These are phyloP conservation scores for Skeletonema potamos DNA, from an alignment of 108 stramenopile species.

Conservation along the genomic window DNA sequence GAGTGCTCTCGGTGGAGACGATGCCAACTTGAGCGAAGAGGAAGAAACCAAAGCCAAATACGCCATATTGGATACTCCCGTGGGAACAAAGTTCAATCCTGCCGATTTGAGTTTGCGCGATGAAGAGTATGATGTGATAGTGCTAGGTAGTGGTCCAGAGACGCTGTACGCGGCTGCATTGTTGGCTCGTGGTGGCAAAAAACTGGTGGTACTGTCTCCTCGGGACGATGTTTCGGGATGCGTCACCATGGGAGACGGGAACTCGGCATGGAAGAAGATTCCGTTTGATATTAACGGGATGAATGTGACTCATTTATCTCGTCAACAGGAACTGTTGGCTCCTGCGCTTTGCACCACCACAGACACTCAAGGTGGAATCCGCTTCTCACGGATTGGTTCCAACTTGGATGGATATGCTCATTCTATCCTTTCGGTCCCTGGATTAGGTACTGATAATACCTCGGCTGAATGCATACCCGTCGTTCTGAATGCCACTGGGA, in stretches of 20 bases:
- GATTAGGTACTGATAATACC: conserved; percentile 62
- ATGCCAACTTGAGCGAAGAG: conserved; percentile 28
- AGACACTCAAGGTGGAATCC: conserved; percentile 82
- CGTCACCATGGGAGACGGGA: conserved; percentile 27
- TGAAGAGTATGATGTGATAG: conserved; percentile 69
- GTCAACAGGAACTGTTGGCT: conserved; percentile 68
- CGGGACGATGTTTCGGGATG: conserved; percentile 78
- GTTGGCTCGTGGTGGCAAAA: conserved; percentile 78
- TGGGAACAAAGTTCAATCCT: conserved; percentile 54
- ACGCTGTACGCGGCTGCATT: conserved; percentile 75
- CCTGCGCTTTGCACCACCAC: conserved; percentile 72
- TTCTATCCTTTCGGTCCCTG: conserved; percentile 79
- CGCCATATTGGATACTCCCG: conserved; percentile 53
- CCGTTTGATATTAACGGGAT: conserved; percentile 74
- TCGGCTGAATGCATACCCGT: conserved; percentile 47
- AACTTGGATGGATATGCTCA: conserved; percentile 73
- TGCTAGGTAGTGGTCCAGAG: conserved; percentile 78
- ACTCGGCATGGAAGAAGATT: conserved; percentile 35
- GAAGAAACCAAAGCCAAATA: conserved; percentile 44
- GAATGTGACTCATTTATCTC: conserved; percentile 54
- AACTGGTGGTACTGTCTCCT: conserved; percentile 63
- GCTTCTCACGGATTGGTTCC: conserved; percentile 79
- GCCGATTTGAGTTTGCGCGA: conserved; percentile 53
- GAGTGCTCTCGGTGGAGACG: neutral
- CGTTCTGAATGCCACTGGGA: conserved; percentile 59